Conservation (phyloP, 345 rosid species). For the Dimocarpus longan region DNA sequence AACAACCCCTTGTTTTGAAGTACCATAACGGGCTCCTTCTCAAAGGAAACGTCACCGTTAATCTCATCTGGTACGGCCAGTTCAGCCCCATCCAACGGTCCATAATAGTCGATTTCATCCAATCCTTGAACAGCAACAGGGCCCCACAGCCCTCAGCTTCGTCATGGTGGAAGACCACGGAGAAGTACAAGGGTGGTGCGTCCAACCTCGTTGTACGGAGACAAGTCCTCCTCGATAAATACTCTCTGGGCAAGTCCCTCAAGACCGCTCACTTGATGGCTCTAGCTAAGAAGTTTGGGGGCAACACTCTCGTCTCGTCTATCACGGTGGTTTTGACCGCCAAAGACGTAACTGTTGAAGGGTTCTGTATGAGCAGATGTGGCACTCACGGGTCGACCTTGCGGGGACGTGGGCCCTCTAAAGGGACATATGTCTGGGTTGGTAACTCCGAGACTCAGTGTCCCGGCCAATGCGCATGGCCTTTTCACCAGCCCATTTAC, state of each 20-base stretch:
- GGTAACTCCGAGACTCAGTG: constrained; percentile 90
- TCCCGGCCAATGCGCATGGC: constrained; percentile 96
- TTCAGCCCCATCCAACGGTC: constrained; percentile 74
- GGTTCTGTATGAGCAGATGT: constrained; percentile 77
- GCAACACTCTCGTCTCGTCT: constrained; percentile 28
- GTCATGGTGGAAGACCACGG: constrained; percentile 87
- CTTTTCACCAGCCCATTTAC: constrained; percentile 92
- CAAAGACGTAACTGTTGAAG: constrained; percentile 74
- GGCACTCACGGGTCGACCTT: constrained; percentile 66
- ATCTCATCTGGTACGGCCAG: constrained; percentile 86
- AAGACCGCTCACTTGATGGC: constrained; percentile 52
- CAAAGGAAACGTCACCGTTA: constrained; percentile 64
- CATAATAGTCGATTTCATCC: constrained; percentile 72
- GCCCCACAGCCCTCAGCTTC: constrained; percentile 51
- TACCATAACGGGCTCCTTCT: constrained; percentile 69
- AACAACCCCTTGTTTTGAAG: constrained; percentile 73
- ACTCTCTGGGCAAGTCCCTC: constrained; percentile 64
- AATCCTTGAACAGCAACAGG: constrained; percentile 42
- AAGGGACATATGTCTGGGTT: constrained; percentile 73
- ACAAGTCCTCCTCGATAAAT: constrained; percentile 62
- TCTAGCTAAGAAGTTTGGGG: constrained; percentile 45
- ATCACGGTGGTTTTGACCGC: constrained; percentile 78
- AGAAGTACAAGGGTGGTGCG: constrained; percentile 61
- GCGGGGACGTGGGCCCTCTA: constrained; percentile 25
- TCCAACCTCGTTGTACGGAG: constrained; percentile 49